Conservation (phyloP, 495 filamentous ascomycete species). For the Endocarpon pusillum region DNA sequence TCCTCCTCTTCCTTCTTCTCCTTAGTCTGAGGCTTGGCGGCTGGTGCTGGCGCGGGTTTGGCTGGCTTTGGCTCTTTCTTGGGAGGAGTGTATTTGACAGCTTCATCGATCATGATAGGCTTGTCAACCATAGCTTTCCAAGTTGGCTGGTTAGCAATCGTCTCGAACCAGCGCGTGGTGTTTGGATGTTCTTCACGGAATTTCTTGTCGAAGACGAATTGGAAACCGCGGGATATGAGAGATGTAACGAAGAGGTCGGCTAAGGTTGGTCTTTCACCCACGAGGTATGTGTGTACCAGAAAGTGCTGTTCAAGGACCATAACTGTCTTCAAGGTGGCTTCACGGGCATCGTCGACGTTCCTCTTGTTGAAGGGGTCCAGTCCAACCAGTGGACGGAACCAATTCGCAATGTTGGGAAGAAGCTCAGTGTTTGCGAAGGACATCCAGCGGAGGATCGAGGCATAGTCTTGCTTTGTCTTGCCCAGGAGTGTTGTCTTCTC, state of each 20-base stretch:
- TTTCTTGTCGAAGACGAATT: constrained; percentile 77
- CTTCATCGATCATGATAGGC: constrained; percentile 64
- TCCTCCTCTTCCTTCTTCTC: constrained; percentile 36
- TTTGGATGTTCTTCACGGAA: constrained; percentile 68
- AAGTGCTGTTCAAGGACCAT: constrained; percentile 72
- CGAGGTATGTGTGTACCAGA: constrained; percentile 84
- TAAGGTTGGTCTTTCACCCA: constrained; percentile 91
- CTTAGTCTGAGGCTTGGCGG: constrained; percentile 34
- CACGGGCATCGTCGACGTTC: constrained; percentile 61
- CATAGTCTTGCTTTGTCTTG: constrained; percentile 99
- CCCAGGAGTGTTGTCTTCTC: constrained; percentile 98
- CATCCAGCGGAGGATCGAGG: constrained; percentile 94
- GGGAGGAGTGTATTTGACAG: constrained; percentile 70
- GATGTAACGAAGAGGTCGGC: constrained; percentile 75
- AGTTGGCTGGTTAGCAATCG: constrained; percentile 76
- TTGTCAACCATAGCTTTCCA: constrained; percentile 64
- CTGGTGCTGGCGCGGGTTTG: too few relatives aligned
- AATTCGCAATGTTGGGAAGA: constrained; percentile 53
- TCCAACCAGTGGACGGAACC: constrained; percentile 82
- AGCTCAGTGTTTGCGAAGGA: constrained; percentile 81
- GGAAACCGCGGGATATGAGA: constrained; percentile 68
- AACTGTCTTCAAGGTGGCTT: constrained; percentile 47
- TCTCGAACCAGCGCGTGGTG: constrained; percentile 84
- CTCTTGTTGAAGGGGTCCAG: constrained; percentile 92
- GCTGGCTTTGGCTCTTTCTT: constrained; percentile 72